Conservation (phyloP, 169 alveolate genomes). For the Miamiensis avidus region DNA sequence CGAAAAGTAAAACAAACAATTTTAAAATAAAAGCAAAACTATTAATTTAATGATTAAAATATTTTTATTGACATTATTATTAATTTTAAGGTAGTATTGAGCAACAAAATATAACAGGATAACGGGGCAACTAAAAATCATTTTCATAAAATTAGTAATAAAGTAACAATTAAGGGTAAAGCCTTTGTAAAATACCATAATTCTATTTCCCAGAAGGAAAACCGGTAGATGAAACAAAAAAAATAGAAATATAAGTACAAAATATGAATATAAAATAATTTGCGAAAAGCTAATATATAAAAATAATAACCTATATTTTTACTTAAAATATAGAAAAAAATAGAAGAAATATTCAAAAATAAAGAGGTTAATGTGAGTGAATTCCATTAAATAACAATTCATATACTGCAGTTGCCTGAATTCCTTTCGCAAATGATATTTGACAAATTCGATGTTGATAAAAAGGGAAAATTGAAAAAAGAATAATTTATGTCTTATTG, state of each 20-base stretch:
- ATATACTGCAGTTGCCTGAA: slow-evolving; percentile 68
- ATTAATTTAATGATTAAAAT: not conserved
- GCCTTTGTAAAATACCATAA: not conserved
- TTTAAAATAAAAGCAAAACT: not conserved
- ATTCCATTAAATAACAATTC: slow-evolving; percentile 60
- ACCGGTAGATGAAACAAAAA: not conserved
- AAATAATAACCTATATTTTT: not conserved
- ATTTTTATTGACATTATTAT: not conserved
- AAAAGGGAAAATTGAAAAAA: slow-evolving; percentile 60
- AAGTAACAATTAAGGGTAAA: not conserved
- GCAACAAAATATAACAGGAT: slow-evolving; percentile 6
- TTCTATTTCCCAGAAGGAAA: not conserved
- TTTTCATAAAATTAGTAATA: too few relatives aligned
- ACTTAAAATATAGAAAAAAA: slow-evolving; percentile 50
- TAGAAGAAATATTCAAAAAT: slow-evolving; percentile 58
- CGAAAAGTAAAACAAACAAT: not conserved
- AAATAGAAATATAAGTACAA: slow-evolving; percentile 10
- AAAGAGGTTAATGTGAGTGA: slow-evolving; percentile 56
- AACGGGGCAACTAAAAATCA: too few relatives aligned
- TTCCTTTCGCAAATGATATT: slow-evolving; percentile 52
- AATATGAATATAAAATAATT: not conserved
- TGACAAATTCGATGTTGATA: slow-evolving; percentile 55
- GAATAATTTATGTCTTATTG: slow-evolving; percentile 63
- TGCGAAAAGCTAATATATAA: not conserved
- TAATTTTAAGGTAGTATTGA: not conserved